Base-by-base conservation (phyloP, 2,329 filamentous ascomycete genomes). In the Fusarium duplospermum region DNA sequence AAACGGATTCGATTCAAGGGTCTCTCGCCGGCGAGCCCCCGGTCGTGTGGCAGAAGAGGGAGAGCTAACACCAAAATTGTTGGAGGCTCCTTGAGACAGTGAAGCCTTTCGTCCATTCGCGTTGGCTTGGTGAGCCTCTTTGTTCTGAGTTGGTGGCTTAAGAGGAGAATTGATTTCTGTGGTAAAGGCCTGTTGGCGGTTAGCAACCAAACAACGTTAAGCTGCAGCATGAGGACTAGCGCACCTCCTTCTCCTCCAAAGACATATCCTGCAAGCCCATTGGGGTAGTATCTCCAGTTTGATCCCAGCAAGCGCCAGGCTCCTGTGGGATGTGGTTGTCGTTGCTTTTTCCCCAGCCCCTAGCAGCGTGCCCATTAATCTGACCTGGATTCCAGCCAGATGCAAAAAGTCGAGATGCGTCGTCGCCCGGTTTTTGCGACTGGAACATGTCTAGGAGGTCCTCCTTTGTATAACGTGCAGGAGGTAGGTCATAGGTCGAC, bases 231-330 rank as follows among this genome's bases (percentile, higher is more conserved):
- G 66, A 68, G 45, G 64, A 66, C 50, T n/a, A 59, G 82, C 86
- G 79, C 79, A 91, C 89, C 82, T 89, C 88, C 79, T 87, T 90
- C 83, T 93, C 91, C 69, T 90, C 88, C 6, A 83, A 72, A 2
- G 88, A 86, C 90, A 97, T 91, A 50, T 93, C 91, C 71, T 90
- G 87, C 73, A 98, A 82, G 33, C 91, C 91, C 73, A 98, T 86
- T 8, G 95, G 94, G 73, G 90, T 88, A 52, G 91, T 87, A 62
- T 89, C 88, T 27, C 93, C 94, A 69, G 89, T 88, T 67, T 89
- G 84, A 80, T 97, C 94, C 96, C 96, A 99, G 82, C 95, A 98
- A 47, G 96, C 90, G 72, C 96, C 94, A n/a, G 95, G 94, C 52
- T 96, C 95, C 79, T 93, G 90, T 67, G 91, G 91, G 72, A 89